Conservation (phyloP, 139 green algal genomes). For the Chlamydomonas sphaeroides region DNA sequence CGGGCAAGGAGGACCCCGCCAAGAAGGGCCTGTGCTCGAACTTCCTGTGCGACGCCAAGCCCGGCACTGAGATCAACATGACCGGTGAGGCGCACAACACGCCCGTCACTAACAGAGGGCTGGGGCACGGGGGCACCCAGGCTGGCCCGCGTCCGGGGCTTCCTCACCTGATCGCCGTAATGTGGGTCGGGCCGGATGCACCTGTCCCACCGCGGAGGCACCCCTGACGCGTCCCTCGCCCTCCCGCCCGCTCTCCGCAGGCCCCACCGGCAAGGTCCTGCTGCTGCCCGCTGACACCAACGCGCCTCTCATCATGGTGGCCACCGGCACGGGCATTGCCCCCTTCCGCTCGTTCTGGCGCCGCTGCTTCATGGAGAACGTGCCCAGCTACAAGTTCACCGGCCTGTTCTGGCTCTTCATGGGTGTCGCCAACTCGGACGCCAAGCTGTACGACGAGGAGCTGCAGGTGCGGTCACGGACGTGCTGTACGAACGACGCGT, state of each 20-base stretch:
- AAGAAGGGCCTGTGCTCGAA: constrained; percentile 99
- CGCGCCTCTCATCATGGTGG: constrained; percentile 95
- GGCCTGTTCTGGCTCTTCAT: constrained; percentile 99
- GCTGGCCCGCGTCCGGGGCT: too few relatives aligned
- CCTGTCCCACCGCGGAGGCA: too few relatives aligned
- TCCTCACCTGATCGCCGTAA: too few relatives aligned
- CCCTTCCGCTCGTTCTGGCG: constrained; percentile 97
- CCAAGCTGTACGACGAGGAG: constrained; percentile 98
- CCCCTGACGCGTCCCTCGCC: too few relatives aligned
- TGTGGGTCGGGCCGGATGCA: too few relatives aligned
- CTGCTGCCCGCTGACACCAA: constrained; percentile 92
- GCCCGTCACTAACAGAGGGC: too few relatives aligned
- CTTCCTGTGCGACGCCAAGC: constrained; percentile 96
- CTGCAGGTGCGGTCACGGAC: constrained; percentile 78
- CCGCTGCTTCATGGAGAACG: constrained; percentile 94
- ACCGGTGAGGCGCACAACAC: constrained; percentile 89
- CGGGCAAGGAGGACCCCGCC: constrained; percentile 89
- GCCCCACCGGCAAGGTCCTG: constrained; percentile 97
- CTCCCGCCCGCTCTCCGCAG: constrained; percentile 47
- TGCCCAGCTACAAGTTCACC: constrained; percentile 94
- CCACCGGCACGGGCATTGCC: constrained; percentile 98
- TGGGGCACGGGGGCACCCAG: too few relatives aligned
- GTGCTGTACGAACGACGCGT: too few relatives aligned
- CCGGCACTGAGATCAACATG: constrained; percentile 94
- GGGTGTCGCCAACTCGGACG: constrained; percentile 97